Evolutionary conservation across 177 flowering plant species (phyloP).

Genomic region (Viscum album): DNA sequence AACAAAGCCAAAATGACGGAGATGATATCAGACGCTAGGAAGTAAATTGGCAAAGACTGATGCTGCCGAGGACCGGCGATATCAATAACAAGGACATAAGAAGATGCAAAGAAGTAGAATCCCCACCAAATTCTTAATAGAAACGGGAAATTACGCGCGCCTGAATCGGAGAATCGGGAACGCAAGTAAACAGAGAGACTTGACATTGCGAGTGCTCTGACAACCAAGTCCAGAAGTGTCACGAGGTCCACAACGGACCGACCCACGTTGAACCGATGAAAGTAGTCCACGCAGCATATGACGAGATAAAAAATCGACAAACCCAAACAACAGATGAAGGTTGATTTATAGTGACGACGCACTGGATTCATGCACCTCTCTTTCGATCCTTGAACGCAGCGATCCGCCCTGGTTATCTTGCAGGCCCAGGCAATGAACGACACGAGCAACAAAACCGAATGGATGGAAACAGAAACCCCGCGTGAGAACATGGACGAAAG

Average conservation of each 20-base stretch:
- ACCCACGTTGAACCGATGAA: slow-evolving; percentile 6
- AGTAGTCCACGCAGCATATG: slow-evolving; percentile 5
- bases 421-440: neutral
- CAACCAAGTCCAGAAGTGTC: slow-evolving; percentile 8
- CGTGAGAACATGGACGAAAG: neutral
- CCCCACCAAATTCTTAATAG: slow-evolving; percentile 18
- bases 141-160: neutral
- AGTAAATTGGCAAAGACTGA: slow-evolving; percentile 1
- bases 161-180: neutral
- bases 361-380: neutral
- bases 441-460: neutral
- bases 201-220: neutral
- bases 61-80: neutral
- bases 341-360: neutral
- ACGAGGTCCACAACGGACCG: slow-evolving; percentile 4
- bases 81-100: slow-evolving; percentile 14
- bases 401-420: neutral
- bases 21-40: neutral
- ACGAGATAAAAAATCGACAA: slow-evolving; percentile 8
- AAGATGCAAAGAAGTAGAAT: slow-evolving; percentile 12
- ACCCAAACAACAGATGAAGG: neutral
- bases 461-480: neutral
- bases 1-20: slow-evolving; percentile 4
- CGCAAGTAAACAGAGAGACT: neutral
- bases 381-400: neutral